Evolutionary conservation across 202 grass and related monocot genomes (phyloP), one percentile per base, ranked within the genome.

Genomic region (Eragrostis tef): DNA sequence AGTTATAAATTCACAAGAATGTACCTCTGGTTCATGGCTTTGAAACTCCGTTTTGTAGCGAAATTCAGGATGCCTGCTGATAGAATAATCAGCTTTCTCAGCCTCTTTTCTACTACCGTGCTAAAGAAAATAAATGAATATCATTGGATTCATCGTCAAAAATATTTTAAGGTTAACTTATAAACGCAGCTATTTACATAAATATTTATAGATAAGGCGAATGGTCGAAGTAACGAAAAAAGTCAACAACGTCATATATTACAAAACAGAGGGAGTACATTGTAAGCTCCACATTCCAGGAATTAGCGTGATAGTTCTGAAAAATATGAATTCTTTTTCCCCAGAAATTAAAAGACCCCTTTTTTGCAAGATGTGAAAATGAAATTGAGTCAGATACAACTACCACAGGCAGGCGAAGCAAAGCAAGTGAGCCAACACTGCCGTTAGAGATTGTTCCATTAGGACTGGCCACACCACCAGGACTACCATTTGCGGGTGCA

Each of bases 1-100:
- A 78, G 15, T 64, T 52, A 81, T 51, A 61, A 79, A 45, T 86
- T 68, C 21, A 64, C 27, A 50, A 50, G 86, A 57, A 41, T 69
- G 61, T 97, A 97, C 94, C 94, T 97, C 94, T 78, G 94, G 94
- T 75, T 97, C 94, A 41, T 97, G 94, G 83, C 94, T 97, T 81
- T 97, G 94, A 84, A 97, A 97, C 85, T 97, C 94, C 5, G 94
- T 97, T 89, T 89, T 93, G 71, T 97, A 97, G 76, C 86, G 86
- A 84, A 93, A 97, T 76, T 97, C 94, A 58, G 94, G 88, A 84
- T 97, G 94, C 68, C 49, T 83, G 71, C 60, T 87, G 70, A 89
- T 73, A 78, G 88, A 84, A 89, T 90, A 91, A 89, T 97, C 94
- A 46, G 61, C 51, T 86, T 89, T 93, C 75, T 97, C 94, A 84